A percentile compares a stretch with the other conserved stretches of the same genome.
These are phyloP conservation scores for Pseudogymnoascus sp. DNA, from an alignment of 2,329 filamentous ascomycete genomes.

Conservation along the genomic window DNA sequence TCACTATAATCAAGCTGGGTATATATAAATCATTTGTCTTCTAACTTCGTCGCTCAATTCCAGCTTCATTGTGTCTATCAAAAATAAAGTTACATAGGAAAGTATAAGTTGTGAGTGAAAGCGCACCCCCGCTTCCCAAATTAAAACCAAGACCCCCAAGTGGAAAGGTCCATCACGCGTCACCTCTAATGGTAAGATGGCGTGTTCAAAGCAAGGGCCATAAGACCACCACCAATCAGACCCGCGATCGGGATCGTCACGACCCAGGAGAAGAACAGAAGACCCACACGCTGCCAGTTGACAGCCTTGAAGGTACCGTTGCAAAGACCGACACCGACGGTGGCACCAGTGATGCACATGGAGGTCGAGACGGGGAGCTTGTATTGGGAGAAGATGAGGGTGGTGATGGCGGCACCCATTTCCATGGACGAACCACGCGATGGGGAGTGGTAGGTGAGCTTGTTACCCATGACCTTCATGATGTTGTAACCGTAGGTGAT, in stretches of 20 bases:
- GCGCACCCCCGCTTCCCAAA: too few species aligned
- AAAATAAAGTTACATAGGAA: too few species aligned
- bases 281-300: constrained; percentile 66
- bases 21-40: too few species aligned
- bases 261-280: constrained; percentile 62
- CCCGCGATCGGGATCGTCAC: constrained; percentile 45
- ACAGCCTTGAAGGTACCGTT: constrained; percentile 57
- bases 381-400: constrained; percentile 69
- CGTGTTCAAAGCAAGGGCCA: constrained; percentile 48
- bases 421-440: constrained; percentile 63
- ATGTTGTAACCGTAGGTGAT: constrained; percentile 77
- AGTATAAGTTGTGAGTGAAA: too few species aligned
- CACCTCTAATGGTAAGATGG: constrained; percentile 28
- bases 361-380: constrained; percentile 69
- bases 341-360: constrained; percentile 57
- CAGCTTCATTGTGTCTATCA: too few species aligned
- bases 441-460: constrained; percentile 64
- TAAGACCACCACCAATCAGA: constrained; percentile 30
- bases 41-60: too few species aligned
- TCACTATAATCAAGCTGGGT: too few species aligned
- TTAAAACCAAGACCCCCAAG: too few species aligned
- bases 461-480: constrained; percentile 82
- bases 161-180: too few species aligned
- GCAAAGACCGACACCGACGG: constrained; percentile 56
- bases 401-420: constrained; percentile 69